Evolutionary conservation across 73 alveolate species (phyloP), one percentile per base, ranked within the genome.

Genomic region (Paramecium sexaurelia): DNA sequence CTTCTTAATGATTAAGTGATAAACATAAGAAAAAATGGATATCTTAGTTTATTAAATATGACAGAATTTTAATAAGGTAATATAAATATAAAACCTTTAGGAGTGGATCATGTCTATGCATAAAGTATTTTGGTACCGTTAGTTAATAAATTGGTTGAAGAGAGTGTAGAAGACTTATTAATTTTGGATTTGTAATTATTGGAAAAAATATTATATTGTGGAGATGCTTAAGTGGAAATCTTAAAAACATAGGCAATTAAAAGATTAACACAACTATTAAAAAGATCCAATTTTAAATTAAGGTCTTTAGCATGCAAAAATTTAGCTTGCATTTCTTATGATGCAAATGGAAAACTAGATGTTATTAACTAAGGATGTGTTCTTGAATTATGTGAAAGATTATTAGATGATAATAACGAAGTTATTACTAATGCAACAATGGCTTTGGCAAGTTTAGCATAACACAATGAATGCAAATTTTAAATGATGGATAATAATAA

Each of bases 111-210:
- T 67, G 85, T 87, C 3, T 78, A 66, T 66, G 8, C 33, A 66
- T 73, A 73, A 22, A 43, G 51, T 22, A 57, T 40, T 13, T 61
- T 87, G 9, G 75, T 37, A 8, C 41, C 69, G 10, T 57, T 87
- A 43, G 93, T 87, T 19, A 83, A 87, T 67, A 87, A 87, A 66
- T 66, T 87, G 24, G 85, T 87, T 13, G 93, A 87, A 68, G 93
- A 87, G 41, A 61, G 55, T 37, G 87, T 67, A 2, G 93, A 87
- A 27, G 36, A 55, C 37, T 40, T 87, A 33, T 87, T 87, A 27
- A 87, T 87, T 13, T 66, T 66, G 45, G 88, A 40, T 40, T 37
- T 67, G 13, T 7, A 67, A 47, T 40, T 87, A 61, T 32, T 87
- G 9, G 85, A 87, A 24, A 87, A 56, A 67, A 45, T 87, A 39